Base-by-base conservation (phyloP, 495 filamentous ascomycete species). In the Podospora anserina region DNA sequence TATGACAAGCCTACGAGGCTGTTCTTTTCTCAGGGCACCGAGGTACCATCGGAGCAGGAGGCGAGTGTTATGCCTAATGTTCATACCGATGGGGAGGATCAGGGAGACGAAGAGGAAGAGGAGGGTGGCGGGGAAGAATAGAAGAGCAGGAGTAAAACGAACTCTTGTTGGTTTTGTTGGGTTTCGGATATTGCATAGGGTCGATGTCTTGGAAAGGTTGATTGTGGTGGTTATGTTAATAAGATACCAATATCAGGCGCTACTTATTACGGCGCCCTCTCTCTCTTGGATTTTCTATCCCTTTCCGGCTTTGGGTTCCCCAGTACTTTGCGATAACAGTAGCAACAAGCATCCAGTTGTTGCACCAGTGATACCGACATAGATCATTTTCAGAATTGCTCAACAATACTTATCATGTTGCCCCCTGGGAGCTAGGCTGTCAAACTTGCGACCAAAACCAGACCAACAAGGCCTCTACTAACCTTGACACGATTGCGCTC, bases 1-100 rank as follows among this genome's bases (percentile, higher is more conserved):
- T 86, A 87, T 71, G 82, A 86, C 62, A 83, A 81, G 54, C 81
- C 85, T n/a, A 89, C 89, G 3, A 86, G 89, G 23, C 83, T 97
- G 15, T 96, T 95, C 82, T 97, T 97, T 78, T 87, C 91, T 1
- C 93, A 97, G 70, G 92, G 89, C 5, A 91, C 89, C 75, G 88
- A 90, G 73, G 67, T 82, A n/a, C 71, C 71, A 5, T 49, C 56
- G 13, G 61, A 70, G 26, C 19, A 32, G 13, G 61, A 63, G 61
- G 32, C 61, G 4, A 63, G 28, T 11, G 34, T 63, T 2, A 63
- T 63, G 61, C 19, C 30, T 19, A 28, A 20, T 44, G 60, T 28
- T 34, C 30, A 63, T 2, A 62, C 54, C 5, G 65, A 64, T 2
- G 62, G 65, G 2, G 63, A 61, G 4, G 69, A 70, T 18, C 66